Percentiles rank a stretch among this genome's conserved stretches.
Evolutionary conservation across 305 asterid genomes (phyloP).

Genomic region (Solanum hybrid): DNA sequence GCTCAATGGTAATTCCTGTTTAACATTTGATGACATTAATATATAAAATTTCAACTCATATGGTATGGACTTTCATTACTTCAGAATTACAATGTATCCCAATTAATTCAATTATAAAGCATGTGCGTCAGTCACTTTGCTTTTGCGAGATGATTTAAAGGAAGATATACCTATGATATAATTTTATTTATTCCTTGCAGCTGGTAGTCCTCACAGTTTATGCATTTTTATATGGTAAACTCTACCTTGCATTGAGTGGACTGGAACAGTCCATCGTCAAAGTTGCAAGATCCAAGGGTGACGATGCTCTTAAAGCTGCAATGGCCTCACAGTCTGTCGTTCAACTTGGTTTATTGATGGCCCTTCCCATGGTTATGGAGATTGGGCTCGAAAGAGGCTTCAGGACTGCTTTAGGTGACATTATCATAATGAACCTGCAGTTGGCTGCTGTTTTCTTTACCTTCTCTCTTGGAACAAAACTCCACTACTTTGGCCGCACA

Average conservation of each 20-base stretch:
- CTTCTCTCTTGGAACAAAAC: constrained; percentile 91
- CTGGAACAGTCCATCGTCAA: constrained; percentile 64
- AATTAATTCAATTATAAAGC: not conserved
- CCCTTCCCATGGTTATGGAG: constrained; percentile 95
- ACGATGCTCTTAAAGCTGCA: constrained; percentile 67
- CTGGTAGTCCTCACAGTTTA: constrained; percentile 87
- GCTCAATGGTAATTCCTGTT: constrained; percentile 73
- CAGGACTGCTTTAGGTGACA: constrained; percentile 75
- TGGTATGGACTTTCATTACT: not conserved
- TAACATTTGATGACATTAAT: not conserved
- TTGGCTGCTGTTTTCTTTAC: constrained; percentile 91
- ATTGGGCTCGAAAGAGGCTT: constrained; percentile 93
- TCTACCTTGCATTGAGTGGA: constrained; percentile 87
- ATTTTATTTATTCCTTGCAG: constrained; percentile 34
- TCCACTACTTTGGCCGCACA: constrained; percentile 94
- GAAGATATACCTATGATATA: not conserved
- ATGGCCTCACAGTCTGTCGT: constrained; percentile 88
- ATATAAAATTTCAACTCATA: not conserved
- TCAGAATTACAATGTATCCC: not conserved
- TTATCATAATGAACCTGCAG: constrained; percentile 91
- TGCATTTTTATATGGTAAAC: constrained; percentile 75
- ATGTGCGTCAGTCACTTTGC: not conserved
- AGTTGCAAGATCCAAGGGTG: constrained; percentile 62
- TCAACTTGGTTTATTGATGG: constrained; percentile 84
- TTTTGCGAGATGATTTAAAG: not conserved